Percentiles rank a stretch among this genome's conserved stretches.
Conservation (phyloP, 495 filamentous ascomycete genomes). For the Articulospora tetracladia region DNA sequence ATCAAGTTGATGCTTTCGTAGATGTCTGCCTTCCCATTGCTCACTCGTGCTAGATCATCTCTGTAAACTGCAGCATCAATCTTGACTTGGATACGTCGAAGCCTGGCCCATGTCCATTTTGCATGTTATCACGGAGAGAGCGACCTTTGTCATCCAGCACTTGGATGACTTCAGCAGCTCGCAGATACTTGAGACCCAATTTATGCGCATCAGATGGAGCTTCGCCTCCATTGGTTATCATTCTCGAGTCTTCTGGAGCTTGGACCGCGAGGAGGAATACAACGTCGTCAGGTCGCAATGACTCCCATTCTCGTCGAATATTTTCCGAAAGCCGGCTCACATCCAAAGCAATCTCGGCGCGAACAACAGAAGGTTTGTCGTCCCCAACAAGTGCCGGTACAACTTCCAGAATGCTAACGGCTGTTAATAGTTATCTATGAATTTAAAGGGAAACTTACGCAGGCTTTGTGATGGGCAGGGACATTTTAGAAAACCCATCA, state of each 20-base stretch:
- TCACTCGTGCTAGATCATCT: slow-evolving; percentile 62
- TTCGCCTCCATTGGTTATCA: slow-evolving; percentile 49
- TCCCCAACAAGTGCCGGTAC: slow-evolving; percentile 82
- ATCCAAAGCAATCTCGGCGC: slow-evolving; percentile 86
- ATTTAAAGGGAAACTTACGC: slow-evolving; percentile 37
- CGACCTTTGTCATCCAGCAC: slow-evolving; percentile 86
- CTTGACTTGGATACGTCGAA: slow-evolving; percentile 72
- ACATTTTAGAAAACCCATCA: slow-evolving; percentile 87
- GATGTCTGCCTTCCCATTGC: slow-evolving; percentile 65
- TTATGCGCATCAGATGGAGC: slow-evolving; percentile 50
- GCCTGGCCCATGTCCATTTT: slow-evolving; percentile 53
- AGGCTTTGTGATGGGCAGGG: slow-evolving; percentile 79
- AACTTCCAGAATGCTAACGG: slow-evolving; percentile 67
- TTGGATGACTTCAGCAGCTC: slow-evolving; percentile 84
- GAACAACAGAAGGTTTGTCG: slow-evolving; percentile 76
- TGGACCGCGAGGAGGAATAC: slow-evolving; percentile 81
- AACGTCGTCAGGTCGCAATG: slow-evolving; percentile 81
- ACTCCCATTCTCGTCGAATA: slow-evolving; percentile 86
- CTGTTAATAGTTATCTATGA: slow-evolving; percentile 17
- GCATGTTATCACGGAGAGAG: slow-evolving; percentile 56
- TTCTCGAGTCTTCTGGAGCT: slow-evolving; percentile 42
- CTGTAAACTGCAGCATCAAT: slow-evolving; percentile 79
- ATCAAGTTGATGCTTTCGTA: slow-evolving; percentile 87
- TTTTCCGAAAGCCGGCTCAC: slow-evolving; percentile 70
- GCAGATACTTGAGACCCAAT: slow-evolving; percentile 63